phyloP scores from a whole-genome alignment of 768 basidiomycete genomes.

The Lactifluus pinguis region DNA sequence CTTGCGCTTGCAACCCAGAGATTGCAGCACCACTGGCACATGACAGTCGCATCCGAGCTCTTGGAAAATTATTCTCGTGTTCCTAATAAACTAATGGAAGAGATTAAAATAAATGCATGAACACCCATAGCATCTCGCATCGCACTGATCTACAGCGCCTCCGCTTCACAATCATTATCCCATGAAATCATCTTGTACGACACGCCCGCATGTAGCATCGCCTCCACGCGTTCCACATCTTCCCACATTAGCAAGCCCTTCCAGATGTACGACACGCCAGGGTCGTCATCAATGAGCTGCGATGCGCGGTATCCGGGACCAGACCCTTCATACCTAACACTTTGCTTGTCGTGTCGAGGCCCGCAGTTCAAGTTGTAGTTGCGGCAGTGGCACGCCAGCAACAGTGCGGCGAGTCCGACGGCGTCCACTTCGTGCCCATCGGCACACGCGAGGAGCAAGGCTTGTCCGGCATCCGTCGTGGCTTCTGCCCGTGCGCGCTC shows the following conservation, averaged over 20 bases:
- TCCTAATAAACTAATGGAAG: too few species aligned
- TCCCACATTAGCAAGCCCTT: conserved; percentile 6
- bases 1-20: too few species aligned
- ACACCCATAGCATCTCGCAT: neutral
- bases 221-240: conserved; percentile 9
- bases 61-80: too few species aligned
- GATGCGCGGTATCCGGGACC: neutral
- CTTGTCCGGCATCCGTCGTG: neutral
- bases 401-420: neutral
- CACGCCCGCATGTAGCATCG: neutral
- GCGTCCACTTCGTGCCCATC: conserved; percentile 4
- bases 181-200: too few species aligned
- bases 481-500: neutral
- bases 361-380: too few species aligned
- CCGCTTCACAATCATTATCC: too few species aligned
- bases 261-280: neutral
- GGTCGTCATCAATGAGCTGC: neutral
- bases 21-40: too few species aligned
- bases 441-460: neutral
- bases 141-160: neutral
- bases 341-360: neutral
- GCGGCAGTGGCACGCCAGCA: neutral
- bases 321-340: neutral
- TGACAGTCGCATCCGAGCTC: too few species aligned
- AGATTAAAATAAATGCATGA: too few species aligned